Percentiles rank a stretch among this genome's conserved stretches.
Evolutionary conservation across 192 early-diverging fungal species (phyloP).

Genomic region (Linnemannia hyalina): DNA sequence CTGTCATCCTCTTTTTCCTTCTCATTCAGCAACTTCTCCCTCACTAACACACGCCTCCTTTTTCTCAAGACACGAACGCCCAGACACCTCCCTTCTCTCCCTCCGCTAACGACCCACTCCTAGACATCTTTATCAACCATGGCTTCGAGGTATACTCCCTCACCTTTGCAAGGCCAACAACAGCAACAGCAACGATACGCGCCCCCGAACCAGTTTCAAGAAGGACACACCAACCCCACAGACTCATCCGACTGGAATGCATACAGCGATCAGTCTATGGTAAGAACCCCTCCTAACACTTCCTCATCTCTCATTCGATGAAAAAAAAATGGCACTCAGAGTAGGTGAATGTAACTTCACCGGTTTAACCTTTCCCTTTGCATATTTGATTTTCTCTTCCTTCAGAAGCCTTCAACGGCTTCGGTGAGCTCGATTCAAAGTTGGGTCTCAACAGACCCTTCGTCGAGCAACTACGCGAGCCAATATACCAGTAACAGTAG

Average conservation of each 20-base stretch:
- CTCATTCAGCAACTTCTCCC: background rate
- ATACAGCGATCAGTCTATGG: conserved; percentile 37
- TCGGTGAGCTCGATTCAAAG: conserved; percentile 37
- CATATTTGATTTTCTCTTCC: background rate
- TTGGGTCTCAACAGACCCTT: conserved; percentile 27
- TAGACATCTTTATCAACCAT: background rate
- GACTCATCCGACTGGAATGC: conserved; percentile 31
- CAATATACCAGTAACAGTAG: background rate
- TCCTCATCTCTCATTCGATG: background rate
- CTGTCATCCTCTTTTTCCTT: background rate
- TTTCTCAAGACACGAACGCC: background rate
- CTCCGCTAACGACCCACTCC: background rate
- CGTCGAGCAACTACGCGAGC: conserved; percentile 1
- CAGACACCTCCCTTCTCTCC: background rate
- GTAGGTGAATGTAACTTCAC: background rate
- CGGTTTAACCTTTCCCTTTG: background rate
- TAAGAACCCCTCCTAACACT: background rate
- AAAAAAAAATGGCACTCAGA: background rate
- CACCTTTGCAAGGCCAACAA: conserved; percentile 6
- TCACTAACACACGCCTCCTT: background rate
- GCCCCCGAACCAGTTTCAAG: conserved; percentile 26
- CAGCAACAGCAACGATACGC: conserved; percentile 15
- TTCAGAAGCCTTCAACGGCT: conserved; percentile 27
- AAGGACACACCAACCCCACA: conserved; percentile 4
- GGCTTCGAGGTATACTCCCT: conserved; percentile 10